Conservation (phyloP, 106 monocot species). For the Dactylorhiza incarnata region DNA sequence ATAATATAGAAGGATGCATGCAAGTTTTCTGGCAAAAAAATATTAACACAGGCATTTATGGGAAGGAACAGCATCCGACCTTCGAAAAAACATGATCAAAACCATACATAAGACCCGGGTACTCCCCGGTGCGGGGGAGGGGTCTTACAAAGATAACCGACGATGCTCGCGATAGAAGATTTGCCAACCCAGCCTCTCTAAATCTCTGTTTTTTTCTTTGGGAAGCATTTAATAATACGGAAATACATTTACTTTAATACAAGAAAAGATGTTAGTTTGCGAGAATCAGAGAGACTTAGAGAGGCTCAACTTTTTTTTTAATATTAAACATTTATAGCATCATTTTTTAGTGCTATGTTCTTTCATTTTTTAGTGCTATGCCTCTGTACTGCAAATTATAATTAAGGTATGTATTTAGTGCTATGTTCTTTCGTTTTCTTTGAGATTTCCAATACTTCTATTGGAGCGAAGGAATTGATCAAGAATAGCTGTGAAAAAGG, state of each 20-base stretch:
- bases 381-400: background rate
- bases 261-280: no score
- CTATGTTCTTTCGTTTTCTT: background rate
- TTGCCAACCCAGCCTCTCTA: background rate
- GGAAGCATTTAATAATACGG: background rate
- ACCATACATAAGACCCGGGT: no score
- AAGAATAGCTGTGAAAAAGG: no score
- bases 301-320: background rate
- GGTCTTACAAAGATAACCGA: constrained; percentile 16
- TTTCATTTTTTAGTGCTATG: no score
- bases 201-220: background rate
- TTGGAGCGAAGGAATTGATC: no score
- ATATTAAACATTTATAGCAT: background rate
- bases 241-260: background rate
- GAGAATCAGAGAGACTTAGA: no score
- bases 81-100: no score
- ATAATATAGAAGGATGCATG: background rate
- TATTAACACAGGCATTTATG: background rate
- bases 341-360: background rate
- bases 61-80: no score
- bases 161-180: constrained; percentile 13
- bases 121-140: no score
- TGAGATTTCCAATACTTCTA: no score
- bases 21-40: background rate
- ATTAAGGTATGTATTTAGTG: background rate